These are phyloP conservation scores for Volvox africanus DNA, from an alignment of 139 green algal genomes.

Conservation along the genomic window DNA sequence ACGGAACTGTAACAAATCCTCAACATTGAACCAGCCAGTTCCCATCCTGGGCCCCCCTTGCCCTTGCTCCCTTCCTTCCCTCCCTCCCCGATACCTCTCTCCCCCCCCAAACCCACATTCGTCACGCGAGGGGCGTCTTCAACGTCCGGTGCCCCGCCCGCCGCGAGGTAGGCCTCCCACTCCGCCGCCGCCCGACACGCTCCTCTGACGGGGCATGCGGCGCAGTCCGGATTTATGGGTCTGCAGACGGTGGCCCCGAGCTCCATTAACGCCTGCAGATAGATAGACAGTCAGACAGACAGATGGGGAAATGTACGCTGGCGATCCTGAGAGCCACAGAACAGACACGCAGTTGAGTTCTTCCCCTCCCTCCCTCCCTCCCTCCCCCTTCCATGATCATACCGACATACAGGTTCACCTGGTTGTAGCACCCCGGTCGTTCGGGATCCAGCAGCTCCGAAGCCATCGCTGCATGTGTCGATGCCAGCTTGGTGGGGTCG, in stretches of 20 bases:
- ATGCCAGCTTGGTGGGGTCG: conserved; percentile 59
- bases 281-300: no score
- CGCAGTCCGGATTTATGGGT: conserved; percentile 78
- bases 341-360: no score
- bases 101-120: no score
- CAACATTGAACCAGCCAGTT: neutral
- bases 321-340: no score
- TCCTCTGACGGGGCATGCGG: conserved; percentile 74
- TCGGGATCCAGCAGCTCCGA: conserved; percentile 73
- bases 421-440: conserved; percentile 94
- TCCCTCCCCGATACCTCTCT: no score
- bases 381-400: no score
- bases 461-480: conserved; percentile 61
- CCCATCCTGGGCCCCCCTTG: no score
- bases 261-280: conserved; percentile 94
- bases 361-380: no score
- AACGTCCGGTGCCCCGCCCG: neutral
- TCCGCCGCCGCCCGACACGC: conserved; percentile 62
- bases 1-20: neutral
- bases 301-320: no score
- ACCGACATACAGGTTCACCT: conserved; percentile 62
- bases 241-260: conserved; percentile 92
- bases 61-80: no score
- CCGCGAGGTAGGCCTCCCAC: conserved; percentile 40
- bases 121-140: conserved; percentile 23